Percentiles rank a stretch among this genome's conserved stretches.
phyloP scores from a whole-genome alignment of 202 grass and related monocot genomes.

The Dendrocalamus latiflorus region DNA sequence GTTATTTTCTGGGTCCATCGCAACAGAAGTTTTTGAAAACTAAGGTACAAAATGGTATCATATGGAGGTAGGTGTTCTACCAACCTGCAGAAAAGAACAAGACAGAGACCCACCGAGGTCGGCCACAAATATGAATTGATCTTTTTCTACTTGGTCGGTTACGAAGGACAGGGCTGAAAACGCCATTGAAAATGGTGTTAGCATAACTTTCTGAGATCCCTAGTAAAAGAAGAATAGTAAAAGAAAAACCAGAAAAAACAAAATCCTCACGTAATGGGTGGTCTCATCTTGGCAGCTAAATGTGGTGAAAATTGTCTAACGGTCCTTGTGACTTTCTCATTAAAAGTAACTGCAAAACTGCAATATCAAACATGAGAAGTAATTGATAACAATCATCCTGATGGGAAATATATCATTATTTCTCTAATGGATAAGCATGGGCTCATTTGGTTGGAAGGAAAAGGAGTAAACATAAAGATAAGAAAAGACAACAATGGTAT shows the following conservation, averaged over 20 bases:
- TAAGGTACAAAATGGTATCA: not conserved
- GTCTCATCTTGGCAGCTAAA: slow-evolving; percentile 95
- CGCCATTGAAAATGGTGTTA: not conserved
- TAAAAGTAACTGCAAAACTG: slow-evolving; percentile 92
- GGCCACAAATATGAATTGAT: slow-evolving; percentile 61
- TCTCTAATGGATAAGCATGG: not conserved
- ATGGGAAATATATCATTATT: not conserved
- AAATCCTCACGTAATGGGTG: slow-evolving; percentile 54
- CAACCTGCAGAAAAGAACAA: slow-evolving; percentile 46
- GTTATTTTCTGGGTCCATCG: not conserved
- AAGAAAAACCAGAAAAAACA: not conserved
- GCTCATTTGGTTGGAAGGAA: not conserved
- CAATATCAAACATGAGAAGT: slow-evolving; percentile 17
- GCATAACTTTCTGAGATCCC: not conserved
- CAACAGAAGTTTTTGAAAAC: not conserved
- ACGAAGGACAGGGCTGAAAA: slow-evolving; percentile 67
- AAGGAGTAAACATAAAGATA: not conserved
- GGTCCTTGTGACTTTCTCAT: slow-evolving; percentile 77
- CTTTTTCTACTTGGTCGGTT: slow-evolving; percentile 73
- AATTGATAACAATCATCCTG: not conserved
- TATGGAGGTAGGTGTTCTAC: not conserved
- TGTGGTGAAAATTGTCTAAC: slow-evolving; percentile 79
- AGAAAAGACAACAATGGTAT: not conserved
- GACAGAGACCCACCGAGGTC: slow-evolving; percentile 49
- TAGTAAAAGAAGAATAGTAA: not conserved